Percentiles rank a stretch among this genome's conserved stretches.
Evolutionary conservation across 345 rosid species (phyloP).

Genomic region (Brassica juncea): DNA sequence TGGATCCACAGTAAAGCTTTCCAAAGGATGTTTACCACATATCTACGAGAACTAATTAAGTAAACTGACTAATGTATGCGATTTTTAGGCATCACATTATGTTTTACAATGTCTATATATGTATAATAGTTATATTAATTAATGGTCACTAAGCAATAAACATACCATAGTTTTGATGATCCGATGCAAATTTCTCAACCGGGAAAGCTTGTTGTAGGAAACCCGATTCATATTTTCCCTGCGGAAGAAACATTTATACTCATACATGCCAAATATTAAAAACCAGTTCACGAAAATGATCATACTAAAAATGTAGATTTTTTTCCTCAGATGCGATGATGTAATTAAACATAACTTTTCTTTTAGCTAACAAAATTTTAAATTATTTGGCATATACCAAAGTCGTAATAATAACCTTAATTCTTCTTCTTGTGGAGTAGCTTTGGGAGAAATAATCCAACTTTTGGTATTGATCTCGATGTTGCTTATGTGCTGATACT

Average conservation of each 20-base stretch:
- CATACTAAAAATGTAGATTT: neutral
- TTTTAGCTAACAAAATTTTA: neutral
- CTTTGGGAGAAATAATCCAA: slow-evolving; percentile 26
- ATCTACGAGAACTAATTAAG: neutral
- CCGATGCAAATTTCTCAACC: slow-evolving; percentile 20
- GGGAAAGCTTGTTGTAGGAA: slow-evolving; percentile 24
- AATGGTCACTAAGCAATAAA: neutral
- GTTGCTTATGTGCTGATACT: slow-evolving; percentile 13
- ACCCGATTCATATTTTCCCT: slow-evolving; percentile 23
- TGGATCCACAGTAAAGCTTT: neutral
- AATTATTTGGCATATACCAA: neutral
- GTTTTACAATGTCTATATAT: neutral
- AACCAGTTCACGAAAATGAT: neutral
- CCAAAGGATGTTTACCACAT: neutral
- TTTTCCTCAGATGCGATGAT: neutral
- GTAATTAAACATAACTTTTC: neutral
- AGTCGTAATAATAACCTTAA: slow-evolving; percentile 17
- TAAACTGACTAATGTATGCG: neutral
- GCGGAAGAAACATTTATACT: neutral
- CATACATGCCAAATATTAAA: neutral
- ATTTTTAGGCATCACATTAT: neutral
- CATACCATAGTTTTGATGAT: slow-evolving; percentile 13
- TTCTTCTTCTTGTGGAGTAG: slow-evolving; percentile 21
- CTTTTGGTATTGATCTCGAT: slow-evolving; percentile 4
- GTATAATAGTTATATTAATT: neutral